phyloP scores from a whole-genome alignment of 2,329 filamentous ascomycete species.

The Colletotrichum orbiculare region DNA sequence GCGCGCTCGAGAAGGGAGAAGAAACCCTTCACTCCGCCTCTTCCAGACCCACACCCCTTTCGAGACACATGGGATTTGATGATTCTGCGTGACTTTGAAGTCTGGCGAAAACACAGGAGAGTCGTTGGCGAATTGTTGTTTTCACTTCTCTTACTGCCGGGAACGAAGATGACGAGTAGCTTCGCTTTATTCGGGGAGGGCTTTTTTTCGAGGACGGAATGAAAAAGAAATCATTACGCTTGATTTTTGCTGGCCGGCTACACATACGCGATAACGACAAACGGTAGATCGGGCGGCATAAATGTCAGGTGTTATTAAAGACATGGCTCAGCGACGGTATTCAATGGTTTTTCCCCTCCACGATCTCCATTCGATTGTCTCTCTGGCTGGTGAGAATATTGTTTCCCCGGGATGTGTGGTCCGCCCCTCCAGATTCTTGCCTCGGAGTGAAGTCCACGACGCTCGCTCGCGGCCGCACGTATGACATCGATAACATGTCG shows the following conservation, averaged over 20 bases:
- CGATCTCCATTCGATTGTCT: slow-evolving; percentile 11
- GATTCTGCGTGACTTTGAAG: slow-evolving; percentile 32
- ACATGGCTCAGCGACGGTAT: slow-evolving; percentile 37
- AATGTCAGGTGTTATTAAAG: slow-evolving; percentile 36
- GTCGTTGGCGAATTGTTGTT: not conserved
- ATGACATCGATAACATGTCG: too few species aligned
- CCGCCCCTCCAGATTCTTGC: too few species aligned
- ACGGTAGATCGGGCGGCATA: slow-evolving; percentile 37
- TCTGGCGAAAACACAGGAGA: slow-evolving; percentile 14
- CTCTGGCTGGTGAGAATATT: not conserved
- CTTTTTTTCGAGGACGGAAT: slow-evolving; percentile 29
- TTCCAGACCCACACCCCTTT: not conserved
- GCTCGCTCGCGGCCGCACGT: too few species aligned
- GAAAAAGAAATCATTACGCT: slow-evolving; percentile 35
- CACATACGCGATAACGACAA: slow-evolving; percentile 36
- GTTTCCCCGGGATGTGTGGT: too few species aligned
- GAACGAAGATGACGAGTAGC: slow-evolving; percentile 32
- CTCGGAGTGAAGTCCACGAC: too few species aligned
- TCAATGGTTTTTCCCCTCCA: slow-evolving; percentile 32
- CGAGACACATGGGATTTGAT: slow-evolving; percentile 35
- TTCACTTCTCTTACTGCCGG: slow-evolving; percentile 13
- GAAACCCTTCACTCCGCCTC: slow-evolving; percentile 42
- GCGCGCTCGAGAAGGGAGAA: slow-evolving; percentile 17
- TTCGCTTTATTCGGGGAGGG: slow-evolving; percentile 21
- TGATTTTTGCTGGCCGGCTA: slow-evolving; percentile 37